Evolutionary conservation across 352 stramenopile genomes (phyloP).

Genomic region (Pythium vanterpoolii): DNA sequence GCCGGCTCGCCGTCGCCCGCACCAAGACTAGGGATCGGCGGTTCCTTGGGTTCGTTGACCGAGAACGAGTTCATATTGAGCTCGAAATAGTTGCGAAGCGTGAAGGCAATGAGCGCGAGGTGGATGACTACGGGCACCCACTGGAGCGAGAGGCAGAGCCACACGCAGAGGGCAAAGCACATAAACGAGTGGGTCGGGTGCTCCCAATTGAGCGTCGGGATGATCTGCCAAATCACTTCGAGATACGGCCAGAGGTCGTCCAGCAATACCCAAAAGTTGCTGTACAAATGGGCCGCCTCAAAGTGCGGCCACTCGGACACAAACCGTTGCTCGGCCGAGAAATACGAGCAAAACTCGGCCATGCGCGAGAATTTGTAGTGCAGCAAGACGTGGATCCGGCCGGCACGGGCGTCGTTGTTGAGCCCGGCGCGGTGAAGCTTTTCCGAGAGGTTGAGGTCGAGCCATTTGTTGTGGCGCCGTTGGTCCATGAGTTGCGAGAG

Average conservation of each 20-base stretch:
- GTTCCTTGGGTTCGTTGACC: conserved; percentile 44
- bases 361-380: conserved; percentile 88
- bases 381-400: conserved; percentile 77
- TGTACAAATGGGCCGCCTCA: conserved; percentile 78
- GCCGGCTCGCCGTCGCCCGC: conserved; percentile 36
- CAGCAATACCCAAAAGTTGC: conserved; percentile 84
- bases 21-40: conserved; percentile 18
- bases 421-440: conserved; percentile 75
- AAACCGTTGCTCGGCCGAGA: conserved; percentile 62
- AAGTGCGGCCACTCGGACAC: conserved; percentile 83
- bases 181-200: conserved; percentile 80
- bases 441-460: conserved; percentile 74
- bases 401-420: conserved; percentile 80
- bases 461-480: conserved; percentile 84
- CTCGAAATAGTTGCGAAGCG: conserved; percentile 83
- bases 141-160: conserved; percentile 78
- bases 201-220: conserved; percentile 85
- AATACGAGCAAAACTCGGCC: conserved; percentile 83
- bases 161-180: conserved; percentile 82
- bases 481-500: conserved; percentile 84
- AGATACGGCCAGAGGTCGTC: conserved; percentile 85
- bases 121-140: conserved; percentile 81
- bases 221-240: conserved; percentile 78
- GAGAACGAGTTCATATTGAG: conserved; percentile 80
- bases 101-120: conserved; percentile 73